Base-by-base conservation (phyloP, 2,329 filamentous ascomycete genomes). In the Ophiostoma sp. region DNA sequence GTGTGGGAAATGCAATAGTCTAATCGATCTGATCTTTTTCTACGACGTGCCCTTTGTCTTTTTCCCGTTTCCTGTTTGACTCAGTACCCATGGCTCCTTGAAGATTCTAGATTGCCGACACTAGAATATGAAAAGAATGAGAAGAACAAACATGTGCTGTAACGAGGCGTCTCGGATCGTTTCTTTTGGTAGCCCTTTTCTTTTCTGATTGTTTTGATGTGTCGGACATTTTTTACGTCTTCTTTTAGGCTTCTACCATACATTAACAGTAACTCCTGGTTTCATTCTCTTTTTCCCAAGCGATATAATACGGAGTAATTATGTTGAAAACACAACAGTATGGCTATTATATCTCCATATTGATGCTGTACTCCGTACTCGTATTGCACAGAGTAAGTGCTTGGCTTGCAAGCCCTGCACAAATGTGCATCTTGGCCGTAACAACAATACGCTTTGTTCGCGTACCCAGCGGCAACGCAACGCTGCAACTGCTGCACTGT, bases 281-380 rank as follows among this genome's bases (percentile, higher is more conserved):
- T 69, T 69, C 48, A 69, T 22, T 55, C 48, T 69, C 25, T 39
- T 64, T 57, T 33, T n/a, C 50, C 42, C 22, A 45, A 31, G 39
- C 42, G 12, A 31, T 50, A 42, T 3, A 28, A 33, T 31, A 50
- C 42, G 42, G 39, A 42, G 64, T 42, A 64, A 64, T 42, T 17
- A 36, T 42, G 36, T 25, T 68, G 64, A 50, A 50, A 28, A 50
- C 59, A 39, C 25, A 31, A 68, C 31, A 31, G 25, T 9, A 17
- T 2, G 15, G 42, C 64, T 11, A 19, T 48, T 68, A 68, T 64
- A 64, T 61, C 28, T 33, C 36, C 31, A 31, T 22, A 36, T n/a
- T 39, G 57, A 17, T 31, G 2, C 7, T n/a, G 48, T 50, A 19
- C 19, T 50, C 48, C 48, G 48, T 52, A 25, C 9, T 42, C 15